Conservation (phyloP, 306 rosid genomes). For the Cotoneaster glaucophyllus region DNA sequence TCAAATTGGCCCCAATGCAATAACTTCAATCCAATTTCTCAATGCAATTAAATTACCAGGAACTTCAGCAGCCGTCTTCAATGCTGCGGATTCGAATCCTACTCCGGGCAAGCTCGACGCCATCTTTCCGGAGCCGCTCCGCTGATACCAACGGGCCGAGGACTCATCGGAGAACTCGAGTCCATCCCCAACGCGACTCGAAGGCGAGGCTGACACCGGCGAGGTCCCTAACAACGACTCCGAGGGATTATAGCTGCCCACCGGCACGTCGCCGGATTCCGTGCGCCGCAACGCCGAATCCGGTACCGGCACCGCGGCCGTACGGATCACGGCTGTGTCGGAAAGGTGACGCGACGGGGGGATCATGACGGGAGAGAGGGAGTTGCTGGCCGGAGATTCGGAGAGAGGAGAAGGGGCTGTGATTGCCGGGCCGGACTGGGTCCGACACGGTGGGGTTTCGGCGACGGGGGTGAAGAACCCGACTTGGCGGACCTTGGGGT, state of each 20-base stretch:
- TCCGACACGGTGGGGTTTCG: conserved; percentile 32
- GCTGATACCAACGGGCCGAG: conserved; percentile 33
- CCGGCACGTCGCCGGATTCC: conserved; percentile 25
- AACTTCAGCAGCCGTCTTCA: conserved; percentile 19
- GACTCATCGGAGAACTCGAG: conserved; percentile 51
- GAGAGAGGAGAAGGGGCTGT: conserved; percentile 9
- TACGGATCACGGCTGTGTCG: conserved; percentile 28
- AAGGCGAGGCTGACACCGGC: conserved; percentile 41
- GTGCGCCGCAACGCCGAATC: conserved; percentile 40
- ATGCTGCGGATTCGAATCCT: conserved; percentile 28
- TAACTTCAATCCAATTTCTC: background rate
- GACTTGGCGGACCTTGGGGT: conserved; percentile 70
- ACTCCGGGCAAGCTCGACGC: conserved; percentile 35
- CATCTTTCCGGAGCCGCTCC: conserved; percentile 28
- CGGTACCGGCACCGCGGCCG: conserved; percentile 57
- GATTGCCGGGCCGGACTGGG: conserved; percentile 34
- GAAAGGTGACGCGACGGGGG: conserved; percentile 57
- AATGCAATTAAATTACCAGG: conserved; percentile 27
- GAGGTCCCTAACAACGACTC: conserved; percentile 43
- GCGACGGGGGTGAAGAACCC: conserved; percentile 59
- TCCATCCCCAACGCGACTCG: conserved; percentile 37
- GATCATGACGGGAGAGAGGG: conserved; percentile 69
- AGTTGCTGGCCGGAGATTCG: conserved; percentile 33
- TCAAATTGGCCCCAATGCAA: background rate
- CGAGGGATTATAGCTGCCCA: conserved; percentile 56